Evolutionary conservation across 495 filamentous ascomycete species (phyloP), one percentile per base, ranked within the genome.

Genomic region (Staphylotrichum tortipilum): DNA sequence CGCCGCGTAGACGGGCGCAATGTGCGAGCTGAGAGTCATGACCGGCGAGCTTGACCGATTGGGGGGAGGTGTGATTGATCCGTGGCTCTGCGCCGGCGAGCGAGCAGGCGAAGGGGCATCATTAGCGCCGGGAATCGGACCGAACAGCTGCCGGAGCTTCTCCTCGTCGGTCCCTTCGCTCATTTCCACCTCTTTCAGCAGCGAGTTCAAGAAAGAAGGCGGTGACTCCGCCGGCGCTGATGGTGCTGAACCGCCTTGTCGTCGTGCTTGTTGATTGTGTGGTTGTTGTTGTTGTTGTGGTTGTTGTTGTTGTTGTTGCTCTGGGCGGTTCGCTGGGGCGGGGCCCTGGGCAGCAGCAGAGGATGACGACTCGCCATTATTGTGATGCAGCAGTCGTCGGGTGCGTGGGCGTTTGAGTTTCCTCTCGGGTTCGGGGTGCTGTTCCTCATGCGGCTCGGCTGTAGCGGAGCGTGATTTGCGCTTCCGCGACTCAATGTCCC

Each of bases 341-440:
- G 47, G 7, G 10, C 50, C 47, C 11, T 24, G 45, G 3, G 37
- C 47, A 9, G 51, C 51, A 11, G 51, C 51, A n/a, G 58, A n/a
- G n/a, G n/a, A 52, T 26, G 69, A 64, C 0, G 70, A 64, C 22
- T 68, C 63, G 17, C 68, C 69, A 22, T 65, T 66, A n/a, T 59
- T 59, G 29, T 62, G 59, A 0, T 57, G 64, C 9, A 61, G 63
- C 18, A 71, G 43, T 41, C 73, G 59, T 46, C 73, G 65, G 11
- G 86, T 89, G 35, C 89, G 79, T 15, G 90, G 89, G 10, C 90
- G 81, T 61, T 96, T 96, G 18, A 92, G 71, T 61, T 85, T 88
- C 28, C 86, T 77, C 57, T 87, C 79, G 0, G 85, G 83, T 39
- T 74, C 68, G 23, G 64, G 85, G 70, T 53, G 74, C 50, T 8